Conservation (phyloP, 176 grass and related monocot species). For the bread wheat (Triticum aestivum) region IWGSC_CS_RefSeq_v2.1 NC_057814.1:640867993-640868492, state of each 20-base stretch:
- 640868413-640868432: neutral
- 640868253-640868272: neutral
- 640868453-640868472: neutral
- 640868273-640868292: accelerated
- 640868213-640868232: neutral
- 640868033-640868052: neutral
- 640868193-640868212: neutral
- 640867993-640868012: neutral
- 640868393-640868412: neutral
- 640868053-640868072: neutral
- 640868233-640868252: neutral
- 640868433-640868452: neutral
- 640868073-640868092: neutral
- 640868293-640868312: neutral
- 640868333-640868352: neutral
- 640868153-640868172: neutral
- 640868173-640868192: neutral
- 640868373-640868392: neutral
- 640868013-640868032: neutral
- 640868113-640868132: neutral
- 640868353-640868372: neutral
- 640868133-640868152: neutral
- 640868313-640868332: neutral
- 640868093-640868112: neutral
- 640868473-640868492: neutral